These are phyloP conservation scores for Cocos nucifera DNA, from an alignment of 176 grass and related monocot genomes.

Conservation along the genomic window DNA sequence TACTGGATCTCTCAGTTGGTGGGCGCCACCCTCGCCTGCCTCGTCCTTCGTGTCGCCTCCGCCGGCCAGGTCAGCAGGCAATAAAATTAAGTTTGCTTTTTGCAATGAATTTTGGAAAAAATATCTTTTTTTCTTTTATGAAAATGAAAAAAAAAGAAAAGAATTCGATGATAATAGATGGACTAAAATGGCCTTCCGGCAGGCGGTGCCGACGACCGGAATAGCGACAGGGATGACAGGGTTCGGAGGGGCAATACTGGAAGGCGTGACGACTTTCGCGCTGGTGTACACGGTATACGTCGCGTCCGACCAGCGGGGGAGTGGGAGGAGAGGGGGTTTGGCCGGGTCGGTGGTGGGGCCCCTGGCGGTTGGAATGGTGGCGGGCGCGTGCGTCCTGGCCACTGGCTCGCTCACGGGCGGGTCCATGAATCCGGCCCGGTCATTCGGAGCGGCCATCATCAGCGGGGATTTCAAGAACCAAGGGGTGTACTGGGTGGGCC, in stretches of 20 bases:
- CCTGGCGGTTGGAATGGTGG: constrained; percentile 35
- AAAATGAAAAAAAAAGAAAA: too few relatives aligned
- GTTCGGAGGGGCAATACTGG: constrained; percentile 62
- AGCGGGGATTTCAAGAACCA: constrained; percentile 67
- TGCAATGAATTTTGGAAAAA: too few relatives aligned
- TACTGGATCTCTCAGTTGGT: constrained; percentile 74
- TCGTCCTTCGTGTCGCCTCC: constrained; percentile 50
- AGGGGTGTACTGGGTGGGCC: constrained; percentile 79
- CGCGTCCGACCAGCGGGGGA: constrained; percentile 23
- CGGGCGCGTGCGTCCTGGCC: constrained; percentile 55
- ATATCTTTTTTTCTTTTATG: too few relatives aligned
- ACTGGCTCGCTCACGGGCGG: constrained; percentile 55
- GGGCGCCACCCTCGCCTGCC: constrained; percentile 60
- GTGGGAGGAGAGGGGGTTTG: constrained; percentile 4
- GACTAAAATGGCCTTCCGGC: background rate
- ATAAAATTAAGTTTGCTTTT: background rate
- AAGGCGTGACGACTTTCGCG: constrained; percentile 53
- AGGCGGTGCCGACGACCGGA: constrained; percentile 69
- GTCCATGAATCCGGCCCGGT: constrained; percentile 91
- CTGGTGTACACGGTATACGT: constrained; percentile 67
- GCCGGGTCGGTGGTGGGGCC: constrained; percentile 27
- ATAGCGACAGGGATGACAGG: constrained; percentile 72
- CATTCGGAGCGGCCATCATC: constrained; percentile 68
- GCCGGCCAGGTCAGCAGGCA: constrained; percentile 40
- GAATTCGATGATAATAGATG: too few relatives aligned